Evolutionary conservation across 768 basidiomycete species (phyloP), one percentile per base, ranked within the genome.

Genomic region (Termitomyces sp.): DNA sequence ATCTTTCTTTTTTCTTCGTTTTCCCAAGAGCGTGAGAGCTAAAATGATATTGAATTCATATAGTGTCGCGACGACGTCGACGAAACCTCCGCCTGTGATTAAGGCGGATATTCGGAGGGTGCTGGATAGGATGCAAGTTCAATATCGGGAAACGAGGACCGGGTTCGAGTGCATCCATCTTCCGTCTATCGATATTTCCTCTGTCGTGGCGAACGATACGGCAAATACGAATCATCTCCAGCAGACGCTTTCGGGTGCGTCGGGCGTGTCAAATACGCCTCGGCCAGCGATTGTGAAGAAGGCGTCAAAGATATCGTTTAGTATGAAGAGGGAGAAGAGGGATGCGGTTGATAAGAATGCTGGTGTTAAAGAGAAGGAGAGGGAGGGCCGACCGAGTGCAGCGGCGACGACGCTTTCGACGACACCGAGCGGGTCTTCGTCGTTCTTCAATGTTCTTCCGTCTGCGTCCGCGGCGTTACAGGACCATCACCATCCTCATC

Each of bases 121-220:
- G 1, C 81, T 98, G 39, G 92, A 95, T 66, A 84, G 95, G 47
- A 93, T 98, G 86, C 94, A 95, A 62, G 90, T 99, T 33, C 93
- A 94, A 71, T 94, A 97, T 69, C 84, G 93, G 40, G 91, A 94
- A 70, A 93, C 84, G 64, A 91, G 88, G 73, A 79, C 85, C 57
- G 97, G 96, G 2, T 98, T 93, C 70, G 96, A 99, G 71, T 99
- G 97, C 74, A 91, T 96, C 24, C 94, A 99, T 70, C 73, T 91
- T 32, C 96, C 96, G 0, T 95, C 93, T 30, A 98, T 98, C 71
- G 95, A 97, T 68, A 74, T 98, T 10, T 80, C 89, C 4, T 89
- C 92, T 14, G 79, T 96, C 13, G 62, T 69, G 4, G 57, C 39
- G 13, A n/a, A 40, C 4, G 26, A 10, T 3, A 54, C 45, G 64